Base-by-base conservation (phyloP, 202 grass and related monocot species). In the Panicum hallii region DNA sequence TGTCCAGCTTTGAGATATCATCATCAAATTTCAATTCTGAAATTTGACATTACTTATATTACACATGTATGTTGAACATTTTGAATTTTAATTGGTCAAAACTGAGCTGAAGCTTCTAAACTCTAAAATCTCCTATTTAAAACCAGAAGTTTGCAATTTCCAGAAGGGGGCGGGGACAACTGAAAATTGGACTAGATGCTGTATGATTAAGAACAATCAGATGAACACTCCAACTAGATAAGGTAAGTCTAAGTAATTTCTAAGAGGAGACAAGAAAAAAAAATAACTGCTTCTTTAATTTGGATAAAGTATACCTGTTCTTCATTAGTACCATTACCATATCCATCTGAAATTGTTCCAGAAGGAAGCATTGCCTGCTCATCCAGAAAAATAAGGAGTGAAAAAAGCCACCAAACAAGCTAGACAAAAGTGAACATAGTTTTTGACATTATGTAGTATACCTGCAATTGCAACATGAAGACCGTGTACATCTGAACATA, bases 401-500 rank as follows among this genome's bases (percentile, higher is more conserved):
- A 75, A 75, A 86, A 36, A 63, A 48, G 14, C 17, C 34, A 69
- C 78, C 63, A 69, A 80, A 54, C 32, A 52, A 79, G 70, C 15
- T 52, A 56, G 50, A 75, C 19, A 32, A 40, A 75, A 75, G 50
- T 75, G 50, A 69, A n/a, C 60, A 65, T 41, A 70, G 44, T 34
- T 82, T 49, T 53, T 50, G 17, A 75, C 72, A 12, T 5, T 54
- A 19, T 47, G 42, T 91, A 84, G 46, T 86, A 75, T 72, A 98
- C 95, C 95, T 98, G 89, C 61, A 98, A 65, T 78, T 98, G 92
- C 69, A 78, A 82, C 89, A 93, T 98, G 78, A 98, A 98, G 34
- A 95, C 77, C 17, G 60, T 93, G 88, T 95, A 98, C 95, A 98
- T 98, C 80, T 98, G 94, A 49, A 93, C 92, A 87, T 98, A 98